These are phyloP conservation scores for Teratosphaeria zuluensis DNA, from an alignment of 2,329 filamentous ascomycete species.

Conservation along the genomic window DNA sequence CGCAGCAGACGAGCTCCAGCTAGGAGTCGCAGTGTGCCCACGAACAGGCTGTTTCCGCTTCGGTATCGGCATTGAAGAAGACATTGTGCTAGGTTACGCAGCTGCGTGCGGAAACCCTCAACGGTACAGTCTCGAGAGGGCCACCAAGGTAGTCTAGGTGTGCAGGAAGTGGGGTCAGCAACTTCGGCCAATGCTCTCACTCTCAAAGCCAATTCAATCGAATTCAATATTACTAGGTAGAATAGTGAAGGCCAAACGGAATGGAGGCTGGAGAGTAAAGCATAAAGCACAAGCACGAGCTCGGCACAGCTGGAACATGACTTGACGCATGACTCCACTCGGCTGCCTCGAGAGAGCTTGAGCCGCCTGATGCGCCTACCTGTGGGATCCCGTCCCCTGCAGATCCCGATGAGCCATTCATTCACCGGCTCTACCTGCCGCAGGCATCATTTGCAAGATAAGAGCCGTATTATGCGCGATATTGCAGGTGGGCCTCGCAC, in stretches of 20 bases:
- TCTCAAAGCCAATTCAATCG: background rate
- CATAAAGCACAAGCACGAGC: background rate
- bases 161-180: background rate
- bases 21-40: conserved; percentile 1
- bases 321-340: background rate
- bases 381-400: background rate
- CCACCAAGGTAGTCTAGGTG: background rate
- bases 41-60: conserved; percentile 6
- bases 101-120: background rate
- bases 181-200: background rate
- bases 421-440: background rate
- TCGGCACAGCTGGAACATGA: background rate
- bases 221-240: background rate
- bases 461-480: background rate
- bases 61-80: conserved; percentile 11
- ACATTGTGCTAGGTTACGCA: conserved; percentile 3
- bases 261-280: background rate
- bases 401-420: background rate
- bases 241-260: background rate
- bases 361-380: background rate
- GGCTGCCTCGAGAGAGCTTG: background rate
- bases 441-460: background rate
- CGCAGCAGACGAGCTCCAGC: conserved; percentile 9
- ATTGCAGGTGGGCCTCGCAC: background rate
- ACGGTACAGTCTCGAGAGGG: background rate